Evolutionary conservation across 169 alveolate genomes (phyloP).

Genomic region (Plasmodium billcollinsi): DNA sequence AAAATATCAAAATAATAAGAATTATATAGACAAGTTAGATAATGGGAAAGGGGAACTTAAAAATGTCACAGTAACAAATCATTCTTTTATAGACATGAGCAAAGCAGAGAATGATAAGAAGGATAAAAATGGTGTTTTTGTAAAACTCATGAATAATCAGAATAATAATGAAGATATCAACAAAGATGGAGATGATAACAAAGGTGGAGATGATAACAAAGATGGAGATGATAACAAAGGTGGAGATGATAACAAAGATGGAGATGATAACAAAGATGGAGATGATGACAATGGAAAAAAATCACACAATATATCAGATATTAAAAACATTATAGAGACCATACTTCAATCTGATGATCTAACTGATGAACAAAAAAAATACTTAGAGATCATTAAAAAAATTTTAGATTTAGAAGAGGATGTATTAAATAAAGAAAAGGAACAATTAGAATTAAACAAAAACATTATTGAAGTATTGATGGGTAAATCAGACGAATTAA

Average conservation of each 20-base stretch:
- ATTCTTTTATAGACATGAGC: neutral
- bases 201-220: neutral
- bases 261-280: neutral
- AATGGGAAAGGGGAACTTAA: neutral
- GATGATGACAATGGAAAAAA: neutral
- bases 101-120: neutral
- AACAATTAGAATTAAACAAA: conserved; percentile 38
- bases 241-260: neutral
- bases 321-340: neutral
- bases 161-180: too few relatives aligned
- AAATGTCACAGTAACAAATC: neutral
- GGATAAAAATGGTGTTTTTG: neutral
- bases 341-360: conserved; percentile 4
- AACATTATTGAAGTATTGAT: conserved; percentile 24
- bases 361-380: conserved; percentile 31
- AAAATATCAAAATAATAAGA: conserved; percentile 2
- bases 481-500: conserved; percentile 60
- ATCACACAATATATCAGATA: neutral
- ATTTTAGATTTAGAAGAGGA: conserved; percentile 35
- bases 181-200: neutral
- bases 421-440: conserved; percentile 39
- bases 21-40: neutral
- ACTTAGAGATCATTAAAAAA: conserved; percentile 21
- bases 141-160: neutral
- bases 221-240: neutral